Evolutionary conservation across 1,284 basidiomycete genomes (phyloP).

Genomic region (Naganishia sp.): DNA sequence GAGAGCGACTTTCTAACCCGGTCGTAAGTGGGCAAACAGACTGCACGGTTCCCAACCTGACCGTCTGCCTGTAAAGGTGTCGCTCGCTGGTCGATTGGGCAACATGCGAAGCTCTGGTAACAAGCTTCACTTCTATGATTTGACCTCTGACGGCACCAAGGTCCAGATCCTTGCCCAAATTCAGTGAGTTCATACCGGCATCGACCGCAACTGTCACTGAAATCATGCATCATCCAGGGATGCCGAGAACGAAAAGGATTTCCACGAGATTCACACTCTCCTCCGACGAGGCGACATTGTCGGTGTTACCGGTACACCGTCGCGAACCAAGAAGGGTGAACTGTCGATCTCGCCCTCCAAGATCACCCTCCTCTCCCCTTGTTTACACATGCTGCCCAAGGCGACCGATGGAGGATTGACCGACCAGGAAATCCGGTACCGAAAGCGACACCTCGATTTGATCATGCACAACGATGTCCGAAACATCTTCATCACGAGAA

Average conservation of each 20-base stretch:
- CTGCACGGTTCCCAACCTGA: background rate
- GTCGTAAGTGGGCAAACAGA: slow-evolving; percentile 47
- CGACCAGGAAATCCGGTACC: slow-evolving; percentile 95
- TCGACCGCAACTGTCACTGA: background rate
- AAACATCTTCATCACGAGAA: slow-evolving; percentile 86
- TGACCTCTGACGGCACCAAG: slow-evolving; percentile 89
- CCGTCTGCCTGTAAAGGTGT: slow-evolving; percentile 48
- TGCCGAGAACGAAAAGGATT: slow-evolving; percentile 68
- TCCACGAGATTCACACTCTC: slow-evolving; percentile 73
- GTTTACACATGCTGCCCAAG: slow-evolving; percentile 92
- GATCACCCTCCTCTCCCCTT: slow-evolving; percentile 89
- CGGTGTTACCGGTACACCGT: slow-evolving; percentile 84
- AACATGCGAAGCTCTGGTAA: slow-evolving; percentile 80
- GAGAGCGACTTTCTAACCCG: slow-evolving; percentile 36
- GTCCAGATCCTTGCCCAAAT: slow-evolving; percentile 93
- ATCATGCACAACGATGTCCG: slow-evolving; percentile 92
- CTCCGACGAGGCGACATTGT: slow-evolving; percentile 96
- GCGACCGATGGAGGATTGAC: slow-evolving; percentile 80
- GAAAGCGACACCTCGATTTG: slow-evolving; percentile 98
- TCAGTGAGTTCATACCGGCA: slow-evolving; percentile 63
- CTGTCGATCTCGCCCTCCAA: slow-evolving; percentile 82
- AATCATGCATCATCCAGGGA: slow-evolving; percentile 58
- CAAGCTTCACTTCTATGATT: slow-evolving; percentile 93
- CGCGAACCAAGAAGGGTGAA: slow-evolving; percentile 94
- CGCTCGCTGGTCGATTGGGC: slow-evolving; percentile 85